Base-by-base conservation (phyloP, 1,284 basidiomycete species). In the Heliocybe sulcata region DNA sequence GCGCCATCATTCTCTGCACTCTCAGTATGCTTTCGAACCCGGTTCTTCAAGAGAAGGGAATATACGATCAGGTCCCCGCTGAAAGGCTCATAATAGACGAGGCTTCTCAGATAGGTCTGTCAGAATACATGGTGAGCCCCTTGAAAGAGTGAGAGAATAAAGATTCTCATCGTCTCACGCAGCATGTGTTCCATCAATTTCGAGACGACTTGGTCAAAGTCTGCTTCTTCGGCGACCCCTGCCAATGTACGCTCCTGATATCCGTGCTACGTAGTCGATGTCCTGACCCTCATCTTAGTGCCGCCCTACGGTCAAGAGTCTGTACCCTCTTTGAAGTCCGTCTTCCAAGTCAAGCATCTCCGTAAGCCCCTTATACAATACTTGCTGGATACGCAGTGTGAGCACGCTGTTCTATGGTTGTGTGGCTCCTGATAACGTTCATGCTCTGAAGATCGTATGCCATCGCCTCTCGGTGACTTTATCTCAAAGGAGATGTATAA, bases 141-240 rank as follows among this genome's bases (percentile, higher is more conserved):
- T 35, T 9, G 33, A 35, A 9, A 35, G 9, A 9, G 33, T 9
- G 9, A 9, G 33, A 35, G 9, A 9, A 35, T 9, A 9, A 16
- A 35, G 33, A 35, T 35, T 9, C 33, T 35, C 33, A 35, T 35
- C 9, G 16, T 35, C 33, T 35, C 33, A 9, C 16, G n/a, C 16
- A 35, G 33, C 33, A 35, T 35, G 9, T 35, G 9, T 35, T 35
- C 33, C 33, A 35, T 35, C 33, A 16, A 9, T 35, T 35, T 35
- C 33, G 33, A 16, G 9, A 35, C 16, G 33, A 35, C 11, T 66
- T 90, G 20, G 69, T 71, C 20, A 90, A 88, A 59, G 65, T 85
- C 1, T 82, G 82, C 55, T 85, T 90, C 57, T 84, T 90, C 67
- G 87, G 88, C 9, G 87, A 90, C 70, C 73, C 86, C 60, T 85